A percentile compares a stretch with the other conserved stretches of the same genome.
Conservation (phyloP, 1,139 yeast species). For the Diutina pseudorugosa region DNA sequence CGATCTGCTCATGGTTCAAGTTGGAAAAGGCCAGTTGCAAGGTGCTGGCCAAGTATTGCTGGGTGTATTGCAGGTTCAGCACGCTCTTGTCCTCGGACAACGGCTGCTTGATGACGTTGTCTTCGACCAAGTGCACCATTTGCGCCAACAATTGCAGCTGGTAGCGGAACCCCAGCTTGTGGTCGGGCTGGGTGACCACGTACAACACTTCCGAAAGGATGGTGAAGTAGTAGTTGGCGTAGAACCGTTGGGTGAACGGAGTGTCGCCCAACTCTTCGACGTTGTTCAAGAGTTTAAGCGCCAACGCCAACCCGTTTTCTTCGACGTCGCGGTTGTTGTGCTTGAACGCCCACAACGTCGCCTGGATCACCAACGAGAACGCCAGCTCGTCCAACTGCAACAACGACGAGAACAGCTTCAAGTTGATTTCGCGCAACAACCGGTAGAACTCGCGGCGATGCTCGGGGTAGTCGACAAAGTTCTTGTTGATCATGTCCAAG, state of each 20-base stretch:
- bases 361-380: constrained; percentile 81
- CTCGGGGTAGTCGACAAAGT: constrained; percentile 93
- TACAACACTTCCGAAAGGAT: constrained; percentile 85
- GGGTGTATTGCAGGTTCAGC: constrained; percentile 64
- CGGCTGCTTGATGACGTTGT: constrained; percentile 61
- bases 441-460: constrained; percentile 95
- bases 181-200: constrained; percentile 94
- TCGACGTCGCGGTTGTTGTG: constrained; percentile 95
- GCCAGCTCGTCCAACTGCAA: constrained; percentile 86
- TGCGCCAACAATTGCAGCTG: constrained; percentile 81
- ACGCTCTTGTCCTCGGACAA: constrained; percentile 66
- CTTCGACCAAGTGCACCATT: constrained; percentile 74
- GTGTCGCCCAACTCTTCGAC: constrained; percentile 70
- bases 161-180: constrained; percentile 86
- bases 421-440: constrained; percentile 74
- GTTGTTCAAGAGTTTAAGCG: constrained; percentile 71
- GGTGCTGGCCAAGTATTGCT: constrained; percentile 73
- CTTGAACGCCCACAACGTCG: constrained; percentile 96
- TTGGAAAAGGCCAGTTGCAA: constrained; percentile 84
- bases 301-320: constrained; percentile 73
- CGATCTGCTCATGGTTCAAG: constrained; percentile 70
- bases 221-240: constrained; percentile 78
- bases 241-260: constrained; percentile 76
- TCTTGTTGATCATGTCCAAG: constrained; percentile 87
- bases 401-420: constrained; percentile 76